A percentile compares a stretch with the other conserved stretches of the same genome.
Conservation (phyloP, 225 moss, liverwort and hornwort species). For the Marchantia polymorpha region DNA sequence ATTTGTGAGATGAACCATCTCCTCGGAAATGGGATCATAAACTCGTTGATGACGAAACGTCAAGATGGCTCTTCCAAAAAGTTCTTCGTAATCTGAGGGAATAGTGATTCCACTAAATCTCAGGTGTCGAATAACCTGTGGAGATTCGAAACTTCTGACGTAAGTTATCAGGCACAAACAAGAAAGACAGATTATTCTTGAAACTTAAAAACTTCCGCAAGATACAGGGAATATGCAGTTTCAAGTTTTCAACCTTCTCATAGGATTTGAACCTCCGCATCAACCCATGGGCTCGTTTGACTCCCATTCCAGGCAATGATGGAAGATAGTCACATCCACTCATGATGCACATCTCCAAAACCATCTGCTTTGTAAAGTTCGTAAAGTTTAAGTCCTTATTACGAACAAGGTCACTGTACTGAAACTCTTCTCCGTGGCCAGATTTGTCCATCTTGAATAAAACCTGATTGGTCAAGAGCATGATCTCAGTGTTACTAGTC, state of each 20-base stretch:
- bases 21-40: conserved; percentile 61
- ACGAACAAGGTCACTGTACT: conserved; percentile 53
- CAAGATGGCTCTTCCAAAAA: conserved; percentile 69
- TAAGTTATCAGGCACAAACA: not conserved
- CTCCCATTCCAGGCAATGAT: conserved; percentile 90
- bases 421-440: conserved; percentile 90
- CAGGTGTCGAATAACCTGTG: conserved; percentile 86
- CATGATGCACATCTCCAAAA: conserved; percentile 95
- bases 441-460: conserved; percentile 95
- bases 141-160: not conserved
- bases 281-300: conserved; percentile 74
- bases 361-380: conserved; percentile 85
- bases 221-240: not conserved
- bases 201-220: not conserved
- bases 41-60: conserved; percentile 94
- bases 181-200: not conserved
- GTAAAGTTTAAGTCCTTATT: conserved; percentile 70
- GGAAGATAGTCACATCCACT: conserved; percentile 93
- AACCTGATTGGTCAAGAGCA: conserved; percentile 41
- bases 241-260: conserved; percentile 47
- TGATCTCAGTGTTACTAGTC: not conserved
- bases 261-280: conserved; percentile 75
- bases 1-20: conserved; percentile 74
- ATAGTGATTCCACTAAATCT: conserved; percentile 71
- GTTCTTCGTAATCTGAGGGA: conserved; percentile 67